Base-by-base conservation (phyloP, 176 grass and related monocot species). In the Typha latifolia region DNA sequence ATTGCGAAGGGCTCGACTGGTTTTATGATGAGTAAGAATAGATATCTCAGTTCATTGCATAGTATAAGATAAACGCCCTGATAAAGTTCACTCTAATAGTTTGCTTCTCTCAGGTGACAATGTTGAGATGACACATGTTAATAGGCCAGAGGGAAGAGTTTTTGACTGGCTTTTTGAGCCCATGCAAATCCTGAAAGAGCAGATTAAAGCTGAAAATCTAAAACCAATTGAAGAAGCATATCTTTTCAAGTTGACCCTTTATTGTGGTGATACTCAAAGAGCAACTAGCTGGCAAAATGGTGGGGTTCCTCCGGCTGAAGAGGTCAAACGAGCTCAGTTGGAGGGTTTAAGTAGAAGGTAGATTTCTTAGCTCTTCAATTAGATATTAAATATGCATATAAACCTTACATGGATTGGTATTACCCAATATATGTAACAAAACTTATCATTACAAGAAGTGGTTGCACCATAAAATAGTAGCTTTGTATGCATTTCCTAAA, bases 121-220 rank as follows among this genome's bases (percentile, higher is more conserved):
- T 64, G 47, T 74, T 64, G 71, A 74, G 64, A 14, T 74, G 37
- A 74, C 71, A 34, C 26, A 6, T 20, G 15, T 74, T 64, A 74
- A 74, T 64, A 74, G 71, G 48, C 71, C 71, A 32, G 71, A 74
- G 21, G 71, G 71, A 51, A 74, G 21, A 51, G 20, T 74, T 74
- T 74, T 74, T 51, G 71, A 74, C 61, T 74, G 71, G 71, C 15
- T 74, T 74, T 74, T 74, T 37, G 71, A 74, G 59, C 71, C 71
- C 24, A 74, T 74, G 71, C 61, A 51, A 64, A 3, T 64, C 32
- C 13, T 74, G 22, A 74, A 74, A 64, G 61, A 74, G 48, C 71
- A 74, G 24, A 64, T 74, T 20, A 64, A 23, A 32, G 48, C 47
- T 12, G 14, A 47, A 64, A 49, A 74, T 15, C 48, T 74, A 19